Evolutionary conservation across 1,139 yeast genomes (phyloP).

Genomic region (Wickerhamomyces sp.): DNA sequence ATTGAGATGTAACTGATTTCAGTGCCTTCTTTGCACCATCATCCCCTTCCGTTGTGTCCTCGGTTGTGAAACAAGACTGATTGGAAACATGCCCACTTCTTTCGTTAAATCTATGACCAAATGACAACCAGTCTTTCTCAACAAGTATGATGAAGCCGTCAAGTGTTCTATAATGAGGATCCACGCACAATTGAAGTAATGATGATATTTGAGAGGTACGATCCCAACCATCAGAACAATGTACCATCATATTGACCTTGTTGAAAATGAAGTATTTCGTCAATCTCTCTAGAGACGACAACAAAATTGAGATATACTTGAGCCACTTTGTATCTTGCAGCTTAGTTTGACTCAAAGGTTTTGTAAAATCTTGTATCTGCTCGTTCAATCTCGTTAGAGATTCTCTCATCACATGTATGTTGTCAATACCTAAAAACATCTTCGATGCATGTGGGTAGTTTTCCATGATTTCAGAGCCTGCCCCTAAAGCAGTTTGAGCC

Average conservation of each 20-base stretch:
- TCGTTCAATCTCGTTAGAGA: conserved; percentile 62
- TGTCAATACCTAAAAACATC: conserved; percentile 85
- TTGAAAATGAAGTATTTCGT: conserved; percentile 77
- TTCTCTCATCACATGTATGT: conserved; percentile 93
- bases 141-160: conserved; percentile 81
- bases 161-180: conserved; percentile 82
- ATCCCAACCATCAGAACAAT: conserved; percentile 99
- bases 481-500: conserved; percentile 96
- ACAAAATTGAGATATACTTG: conserved; percentile 59
- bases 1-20: conserved; percentile 29
- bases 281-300: conserved; percentile 75
- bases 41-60: conserved; percentile 20
- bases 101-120: conserved; percentile 87
- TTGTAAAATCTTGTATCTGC: conserved; percentile 55
- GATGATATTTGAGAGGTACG: conserved; percentile 89
- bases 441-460: conserved; percentile 61
- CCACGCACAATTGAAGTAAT: conserved; percentile 78
- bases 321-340: conserved; percentile 77
- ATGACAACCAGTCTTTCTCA: conserved; percentile 94
- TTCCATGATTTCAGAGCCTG: conserved; percentile 93
- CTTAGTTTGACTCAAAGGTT: conserved; percentile 33
- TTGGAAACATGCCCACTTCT: conserved; percentile 68
- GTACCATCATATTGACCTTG: conserved; percentile 78
- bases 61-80: conserved; percentile 31
- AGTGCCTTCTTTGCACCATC: conserved; percentile 23